phyloP scores from a whole-genome alignment of 164 flowering plant species.

The Protea cynaroides region DNA sequence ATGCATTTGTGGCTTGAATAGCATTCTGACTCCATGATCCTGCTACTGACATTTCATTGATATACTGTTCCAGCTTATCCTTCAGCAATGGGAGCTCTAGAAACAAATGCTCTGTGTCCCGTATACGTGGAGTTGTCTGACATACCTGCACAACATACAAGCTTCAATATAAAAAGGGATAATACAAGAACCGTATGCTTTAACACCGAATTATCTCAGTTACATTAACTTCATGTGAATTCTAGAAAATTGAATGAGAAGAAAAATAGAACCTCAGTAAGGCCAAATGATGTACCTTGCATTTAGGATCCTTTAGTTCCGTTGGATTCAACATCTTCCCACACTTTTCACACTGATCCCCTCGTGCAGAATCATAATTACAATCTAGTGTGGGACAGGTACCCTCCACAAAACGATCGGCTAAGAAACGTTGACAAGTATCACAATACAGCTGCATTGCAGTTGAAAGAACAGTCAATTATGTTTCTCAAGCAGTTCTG shows the following conservation, averaged over 20 bases:
- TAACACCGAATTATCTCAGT: background rate
- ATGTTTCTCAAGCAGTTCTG: background rate
- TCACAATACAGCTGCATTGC: conserved; percentile 74
- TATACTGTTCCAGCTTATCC: conserved; percentile 62
- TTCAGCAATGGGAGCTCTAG: conserved; percentile 79
- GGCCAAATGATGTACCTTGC: conserved; percentile 52
- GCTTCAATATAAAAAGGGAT: background rate
- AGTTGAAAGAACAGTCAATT: conserved; percentile 1
- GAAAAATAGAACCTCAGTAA: background rate
- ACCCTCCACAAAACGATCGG: conserved; percentile 95
- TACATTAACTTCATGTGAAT: too few relatives aligned
- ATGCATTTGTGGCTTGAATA: conserved; percentile 77
- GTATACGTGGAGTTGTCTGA: conserved; percentile 52
- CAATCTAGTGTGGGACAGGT: conserved; percentile 70
- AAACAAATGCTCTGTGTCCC: conserved; percentile 86
- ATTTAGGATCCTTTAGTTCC: conserved; percentile 73
- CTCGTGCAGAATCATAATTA: conserved; percentile 82
- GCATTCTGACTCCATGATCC: conserved; percentile 98
- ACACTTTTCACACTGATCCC: conserved; percentile 95
- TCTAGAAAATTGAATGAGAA: background rate
- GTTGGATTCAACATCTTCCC: conserved; percentile 87
- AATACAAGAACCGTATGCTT: background rate
- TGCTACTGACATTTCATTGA: conserved; percentile 56
- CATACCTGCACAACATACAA: conserved; percentile 47
- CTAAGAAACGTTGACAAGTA: conserved; percentile 71